Evolutionary conservation across 139 green algal species (phyloP).

Genomic region (Chlorella sp.): DNA sequence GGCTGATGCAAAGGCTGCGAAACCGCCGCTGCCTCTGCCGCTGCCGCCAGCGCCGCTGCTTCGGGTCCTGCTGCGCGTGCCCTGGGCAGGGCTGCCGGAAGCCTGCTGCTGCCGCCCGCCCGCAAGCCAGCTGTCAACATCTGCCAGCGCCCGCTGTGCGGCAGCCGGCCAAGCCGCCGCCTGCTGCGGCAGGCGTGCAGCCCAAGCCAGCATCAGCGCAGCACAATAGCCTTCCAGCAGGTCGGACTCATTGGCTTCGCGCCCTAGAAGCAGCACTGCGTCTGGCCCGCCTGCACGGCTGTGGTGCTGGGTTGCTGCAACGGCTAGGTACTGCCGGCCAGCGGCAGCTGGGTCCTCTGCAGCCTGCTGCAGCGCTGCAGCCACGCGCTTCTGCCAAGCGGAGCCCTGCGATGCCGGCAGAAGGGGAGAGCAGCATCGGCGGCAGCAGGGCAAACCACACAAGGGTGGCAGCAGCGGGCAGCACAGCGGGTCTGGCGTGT

Average conservation of each 20-base stretch:
- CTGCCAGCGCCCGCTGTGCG: constrained; percentile 8
- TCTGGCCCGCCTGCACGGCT: neutral
- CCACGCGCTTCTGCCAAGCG: neutral
- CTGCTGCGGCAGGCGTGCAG: neutral
- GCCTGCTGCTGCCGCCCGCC: neutral
- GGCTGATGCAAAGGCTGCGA: constrained; percentile 21
- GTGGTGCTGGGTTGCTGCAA: too few relatives aligned
- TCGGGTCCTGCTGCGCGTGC: neutral
- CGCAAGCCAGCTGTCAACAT: constrained; percentile 11
- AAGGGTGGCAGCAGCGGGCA: too few relatives aligned
- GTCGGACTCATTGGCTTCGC: neutral
- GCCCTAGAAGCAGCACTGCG: constrained; percentile 23
- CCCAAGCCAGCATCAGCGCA: constrained; percentile 17
- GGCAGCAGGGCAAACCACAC: neutral
- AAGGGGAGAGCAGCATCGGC: neutral
- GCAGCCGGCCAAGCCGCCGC: neutral
- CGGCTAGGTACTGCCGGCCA: too few relatives aligned
- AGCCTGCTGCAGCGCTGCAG: neutral
- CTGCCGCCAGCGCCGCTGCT: neutral
- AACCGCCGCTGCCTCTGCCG: neutral
- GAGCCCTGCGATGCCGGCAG: neutral
- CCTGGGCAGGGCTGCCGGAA: neutral
- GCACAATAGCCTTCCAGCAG: constrained; percentile 8
- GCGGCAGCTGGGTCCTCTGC: neutral
- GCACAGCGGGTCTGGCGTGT: too few relatives aligned